These are phyloP conservation scores for Dictyophora rubrovolvata DNA, from an alignment of 768 basidiomycete species.

Conservation along the genomic window DNA sequence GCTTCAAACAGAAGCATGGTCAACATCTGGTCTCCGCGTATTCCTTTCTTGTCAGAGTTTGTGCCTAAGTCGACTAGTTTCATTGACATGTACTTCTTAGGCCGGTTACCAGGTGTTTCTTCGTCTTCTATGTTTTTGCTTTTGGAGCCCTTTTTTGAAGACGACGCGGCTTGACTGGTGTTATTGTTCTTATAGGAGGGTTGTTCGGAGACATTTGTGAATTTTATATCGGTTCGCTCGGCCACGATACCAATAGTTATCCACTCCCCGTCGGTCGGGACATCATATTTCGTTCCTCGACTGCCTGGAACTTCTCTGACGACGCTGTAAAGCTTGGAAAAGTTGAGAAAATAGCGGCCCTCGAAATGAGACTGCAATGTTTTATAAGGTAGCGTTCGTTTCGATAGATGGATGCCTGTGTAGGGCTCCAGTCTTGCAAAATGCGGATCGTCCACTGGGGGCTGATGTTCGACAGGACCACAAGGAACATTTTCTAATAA, in stretches of 20 bases:
- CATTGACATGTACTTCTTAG: slow-evolving; percentile 79
- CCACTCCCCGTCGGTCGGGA: slow-evolving; percentile 91
- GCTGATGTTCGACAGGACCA: slow-evolving; percentile 68
- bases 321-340: slow-evolving; percentile 81
- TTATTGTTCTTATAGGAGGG: slow-evolving; percentile 5
- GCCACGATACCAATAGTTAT: slow-evolving; percentile 94
- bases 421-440: slow-evolving; percentile 84
- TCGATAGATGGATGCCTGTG: slow-evolving; percentile 73
- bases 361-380: slow-evolving; percentile 71
- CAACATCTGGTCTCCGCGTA: slow-evolving; percentile 76
- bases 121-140: slow-evolving; percentile 24
- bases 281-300: slow-evolving; percentile 60
- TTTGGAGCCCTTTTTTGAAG: slow-evolving; percentile 18
- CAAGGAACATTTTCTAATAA: slow-evolving; percentile 63
- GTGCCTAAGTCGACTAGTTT: slow-evolving; percentile 77
- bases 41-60: slow-evolving; percentile 44
- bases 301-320: slow-evolving; percentile 68
- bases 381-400: slow-evolving; percentile 53
- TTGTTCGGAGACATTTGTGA: slow-evolving; percentile 28
- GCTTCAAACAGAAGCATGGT: slow-evolving; percentile 84
- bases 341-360: slow-evolving; percentile 80
- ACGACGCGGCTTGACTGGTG: neutral
- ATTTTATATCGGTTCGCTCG: slow-evolving; percentile 71
- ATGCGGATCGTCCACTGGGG: slow-evolving; percentile 60
- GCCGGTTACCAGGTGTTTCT: slow-evolving; percentile 32